Evolutionary conservation across 2,329 filamentous ascomycete species (phyloP).

Genomic region (Boeremia exigua): DNA sequence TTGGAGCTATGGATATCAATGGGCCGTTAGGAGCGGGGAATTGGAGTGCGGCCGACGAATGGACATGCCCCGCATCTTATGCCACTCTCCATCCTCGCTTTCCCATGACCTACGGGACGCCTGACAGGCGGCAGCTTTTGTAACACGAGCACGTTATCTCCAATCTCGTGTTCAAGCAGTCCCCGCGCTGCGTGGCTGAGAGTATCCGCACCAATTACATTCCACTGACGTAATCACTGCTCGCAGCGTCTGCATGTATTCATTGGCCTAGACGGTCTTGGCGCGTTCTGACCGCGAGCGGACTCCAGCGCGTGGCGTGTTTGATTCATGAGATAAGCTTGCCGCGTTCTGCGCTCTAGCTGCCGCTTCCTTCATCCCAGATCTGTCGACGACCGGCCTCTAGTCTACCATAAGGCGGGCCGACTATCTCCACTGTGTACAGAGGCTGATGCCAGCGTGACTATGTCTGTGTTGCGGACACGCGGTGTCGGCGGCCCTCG

Average conservation of each 20-base stretch:
- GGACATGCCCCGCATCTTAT: constrained; percentile 7
- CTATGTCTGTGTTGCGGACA: constrained; percentile 6
- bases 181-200: too few relatives aligned
- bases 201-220: too few relatives aligned
- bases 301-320: too few relatives aligned
- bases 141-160: neutral
- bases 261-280: too few relatives aligned
- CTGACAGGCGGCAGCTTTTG: constrained; percentile 10
- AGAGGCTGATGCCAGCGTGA: neutral
- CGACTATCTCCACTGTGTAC: neutral
- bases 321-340: too few relatives aligned
- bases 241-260: too few relatives aligned
- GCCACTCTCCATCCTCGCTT: neutral
- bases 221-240: too few relatives aligned
- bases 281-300: too few relatives aligned
- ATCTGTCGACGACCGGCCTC: neutral
- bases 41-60: neutral
- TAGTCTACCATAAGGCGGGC: neutral
- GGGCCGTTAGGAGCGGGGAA: neutral
- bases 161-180: neutral
- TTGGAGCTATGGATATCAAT: constrained; percentile 6
- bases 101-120: constrained; percentile 2
- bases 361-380: neutral
- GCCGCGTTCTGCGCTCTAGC: neutral
- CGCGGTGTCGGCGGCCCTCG: neutral